phyloP scores from a whole-genome alignment of 306 rosid genomes.

The Cucurbita maxima region DNA sequence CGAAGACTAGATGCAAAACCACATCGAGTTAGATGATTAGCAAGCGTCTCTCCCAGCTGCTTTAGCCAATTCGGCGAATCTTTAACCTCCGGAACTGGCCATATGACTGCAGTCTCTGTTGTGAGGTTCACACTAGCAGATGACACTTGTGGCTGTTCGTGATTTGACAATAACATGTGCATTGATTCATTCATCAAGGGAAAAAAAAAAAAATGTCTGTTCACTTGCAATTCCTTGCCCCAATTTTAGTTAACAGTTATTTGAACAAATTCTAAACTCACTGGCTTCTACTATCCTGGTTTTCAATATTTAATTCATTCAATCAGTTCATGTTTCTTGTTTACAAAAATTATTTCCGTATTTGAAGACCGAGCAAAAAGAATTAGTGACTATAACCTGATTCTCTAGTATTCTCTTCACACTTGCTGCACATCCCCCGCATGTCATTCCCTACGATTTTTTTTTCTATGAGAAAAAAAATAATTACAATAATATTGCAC shows the following conservation, averaged over 20 bases:
- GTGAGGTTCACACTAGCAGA: constrained; percentile 75
- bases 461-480: background rate
- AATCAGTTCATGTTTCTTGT: background rate
- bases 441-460: constrained; percentile 28
- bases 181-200: constrained; percentile 9
- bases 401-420: constrained; percentile 20
- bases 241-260: background rate
- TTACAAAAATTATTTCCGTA: background rate
- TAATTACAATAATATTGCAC: background rate
- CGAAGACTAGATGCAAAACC: constrained; percentile 64
- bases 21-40: constrained; percentile 63
- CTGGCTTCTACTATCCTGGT: background rate
- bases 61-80: constrained; percentile 34
- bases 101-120: constrained; percentile 59
- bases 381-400: constrained; percentile 32
- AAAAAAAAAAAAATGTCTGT: background rate
- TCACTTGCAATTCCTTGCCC: background rate
- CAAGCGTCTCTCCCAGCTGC: constrained; percentile 69
- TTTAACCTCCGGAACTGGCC: constrained; percentile 50
- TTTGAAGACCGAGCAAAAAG: background rate
- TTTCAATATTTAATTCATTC: background rate
- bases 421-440: constrained; percentile 17
- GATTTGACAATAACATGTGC: constrained; percentile 8
- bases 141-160: constrained; percentile 63
- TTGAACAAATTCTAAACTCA: background rate